Evolutionary conservation across 345 rosid genomes (phyloP).

Genomic region (Toxicodendron radicans): DNA sequence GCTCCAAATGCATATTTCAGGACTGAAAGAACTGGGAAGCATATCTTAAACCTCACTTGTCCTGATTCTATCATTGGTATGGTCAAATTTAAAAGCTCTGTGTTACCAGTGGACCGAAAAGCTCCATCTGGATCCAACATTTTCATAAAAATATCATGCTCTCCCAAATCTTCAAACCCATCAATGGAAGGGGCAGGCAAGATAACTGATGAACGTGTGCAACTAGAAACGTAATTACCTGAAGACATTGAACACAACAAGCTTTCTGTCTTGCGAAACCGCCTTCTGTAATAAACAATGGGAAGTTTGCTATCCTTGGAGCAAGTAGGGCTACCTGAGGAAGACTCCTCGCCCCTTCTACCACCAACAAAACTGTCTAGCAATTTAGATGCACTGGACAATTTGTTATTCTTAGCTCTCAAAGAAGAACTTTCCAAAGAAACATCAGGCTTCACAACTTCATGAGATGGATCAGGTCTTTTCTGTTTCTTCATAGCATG

Average conservation of each 20-base stretch:
- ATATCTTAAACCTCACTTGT: constrained; percentile 39
- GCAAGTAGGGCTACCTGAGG: constrained; percentile 32
- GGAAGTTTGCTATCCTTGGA: constrained; percentile 49
- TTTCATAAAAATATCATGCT: constrained; percentile 28
- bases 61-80: constrained; percentile 34
- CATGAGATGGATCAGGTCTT: constrained; percentile 33
- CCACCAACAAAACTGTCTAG: constrained; percentile 32
- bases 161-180: constrained; percentile 25
- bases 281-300: constrained; percentile 78
- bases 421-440: constrained; percentile 29
- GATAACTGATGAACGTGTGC: constrained; percentile 21
- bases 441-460: constrained; percentile 29
- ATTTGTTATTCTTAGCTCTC: constrained; percentile 30
- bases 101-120: constrained; percentile 40
- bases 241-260: constrained; percentile 12
- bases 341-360: constrained; percentile 36
- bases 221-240: constrained; percentile 21
- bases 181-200: constrained; percentile 27
- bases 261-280: constrained; percentile 49
- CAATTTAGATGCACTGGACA: constrained; percentile 31
- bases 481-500: constrained; percentile 54
- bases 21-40: constrained; percentile 36
- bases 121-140: constrained; percentile 34
- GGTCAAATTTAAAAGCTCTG: constrained; percentile 39
- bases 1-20: constrained; percentile 31